Conservation (phyloP, 257 asterid genomes). For the Haberlea rhodopensis region DNA sequence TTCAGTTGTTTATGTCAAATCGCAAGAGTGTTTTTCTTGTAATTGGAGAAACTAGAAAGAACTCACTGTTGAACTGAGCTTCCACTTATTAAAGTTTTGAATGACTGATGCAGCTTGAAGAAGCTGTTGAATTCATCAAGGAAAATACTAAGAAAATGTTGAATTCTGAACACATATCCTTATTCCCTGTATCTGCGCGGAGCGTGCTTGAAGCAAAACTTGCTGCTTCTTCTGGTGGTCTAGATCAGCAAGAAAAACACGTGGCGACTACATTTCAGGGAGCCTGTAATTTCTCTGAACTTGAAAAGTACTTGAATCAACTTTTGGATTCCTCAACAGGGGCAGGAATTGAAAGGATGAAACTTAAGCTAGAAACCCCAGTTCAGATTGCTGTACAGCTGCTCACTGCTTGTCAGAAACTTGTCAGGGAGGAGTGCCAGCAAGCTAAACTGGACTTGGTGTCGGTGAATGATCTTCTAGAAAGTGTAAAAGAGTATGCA, state of each 20-base stretch:
- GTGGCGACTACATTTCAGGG: slow-evolving; percentile 46
- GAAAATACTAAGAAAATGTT: slow-evolving; percentile 74
- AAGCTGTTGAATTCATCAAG: slow-evolving; percentile 76
- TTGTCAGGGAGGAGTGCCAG: slow-evolving; percentile 64
- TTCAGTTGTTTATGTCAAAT: slow-evolving; percentile 23
- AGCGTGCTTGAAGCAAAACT: slow-evolving; percentile 83
- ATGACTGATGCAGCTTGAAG: slow-evolving; percentile 63
- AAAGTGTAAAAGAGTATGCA: slow-evolving; percentile 59
- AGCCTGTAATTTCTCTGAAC: slow-evolving; percentile 57
- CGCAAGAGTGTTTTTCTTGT: slow-evolving; percentile 14
- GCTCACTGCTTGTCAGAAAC: slow-evolving; percentile 72
- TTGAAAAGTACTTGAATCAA: slow-evolving; percentile 78
- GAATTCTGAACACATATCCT: slow-evolving; percentile 61
- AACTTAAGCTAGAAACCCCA: slow-evolving; percentile 95
- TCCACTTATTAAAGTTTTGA: slow-evolving; percentile 26
- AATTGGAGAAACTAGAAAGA: slow-evolving; percentile 6
- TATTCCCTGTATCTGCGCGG: slow-evolving; percentile 90
- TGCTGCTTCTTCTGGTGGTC: slow-evolving; percentile 39
- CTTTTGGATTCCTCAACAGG: slow-evolving; percentile 79
- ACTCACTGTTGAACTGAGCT: slow-evolving; percentile 12
- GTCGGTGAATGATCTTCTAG: slow-evolving; percentile 57
- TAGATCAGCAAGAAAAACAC: slow-evolving; percentile 34
- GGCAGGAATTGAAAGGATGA: slow-evolving; percentile 83
- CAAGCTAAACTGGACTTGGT: slow-evolving; percentile 67
- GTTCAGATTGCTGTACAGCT: slow-evolving; percentile 73